Conservation (phyloP, 805 yeast species). For the Candida berthetii region DNA sequence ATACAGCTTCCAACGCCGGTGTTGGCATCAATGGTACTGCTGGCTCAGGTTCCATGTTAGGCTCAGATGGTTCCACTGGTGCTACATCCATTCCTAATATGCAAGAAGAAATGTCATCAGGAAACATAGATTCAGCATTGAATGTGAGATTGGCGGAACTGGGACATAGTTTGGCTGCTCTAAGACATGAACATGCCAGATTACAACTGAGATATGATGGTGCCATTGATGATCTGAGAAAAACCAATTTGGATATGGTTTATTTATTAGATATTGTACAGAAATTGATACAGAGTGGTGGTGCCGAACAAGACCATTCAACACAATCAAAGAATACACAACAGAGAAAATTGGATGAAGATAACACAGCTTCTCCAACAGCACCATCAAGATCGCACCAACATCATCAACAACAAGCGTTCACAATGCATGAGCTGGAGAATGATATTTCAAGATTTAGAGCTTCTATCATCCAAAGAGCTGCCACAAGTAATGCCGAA, state of each 20-base stretch:
- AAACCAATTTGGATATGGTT: slow-evolving; percentile 47
- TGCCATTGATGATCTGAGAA: slow-evolving; percentile 40
- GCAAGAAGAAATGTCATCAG: too few relatives aligned
- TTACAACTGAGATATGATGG: slow-evolving; percentile 40
- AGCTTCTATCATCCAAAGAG: slow-evolving; percentile 19
- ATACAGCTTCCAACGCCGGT: too few relatives aligned
- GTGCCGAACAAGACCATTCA: slow-evolving; percentile 5
- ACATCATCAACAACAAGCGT: slow-evolving; percentile 1
- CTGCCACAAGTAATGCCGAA: slow-evolving; percentile 17
- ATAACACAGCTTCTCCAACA: slow-evolving; percentile 3
- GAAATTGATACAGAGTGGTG: slow-evolving; percentile 9
- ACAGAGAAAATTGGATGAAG: neutral
- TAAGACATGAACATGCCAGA: slow-evolving; percentile 36
- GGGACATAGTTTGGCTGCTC: slow-evolving; percentile 26
- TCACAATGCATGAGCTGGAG: slow-evolving; percentile 6
- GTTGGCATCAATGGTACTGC: too few relatives aligned
- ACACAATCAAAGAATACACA: slow-evolving; percentile 7
- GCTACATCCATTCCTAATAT: too few relatives aligned
- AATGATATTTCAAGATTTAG: slow-evolving; percentile 17
- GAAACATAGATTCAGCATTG: slow-evolving; percentile 14
- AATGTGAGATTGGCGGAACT: slow-evolving; percentile 29
- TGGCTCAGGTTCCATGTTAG: too few relatives aligned
- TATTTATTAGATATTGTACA: slow-evolving; percentile 42
- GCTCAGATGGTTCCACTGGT: too few relatives aligned
- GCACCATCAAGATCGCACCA: slow-evolving; percentile 5